Base-by-base conservation (phyloP, 768 basidiomycete genomes). In the Termitomyces sp. region DNA sequence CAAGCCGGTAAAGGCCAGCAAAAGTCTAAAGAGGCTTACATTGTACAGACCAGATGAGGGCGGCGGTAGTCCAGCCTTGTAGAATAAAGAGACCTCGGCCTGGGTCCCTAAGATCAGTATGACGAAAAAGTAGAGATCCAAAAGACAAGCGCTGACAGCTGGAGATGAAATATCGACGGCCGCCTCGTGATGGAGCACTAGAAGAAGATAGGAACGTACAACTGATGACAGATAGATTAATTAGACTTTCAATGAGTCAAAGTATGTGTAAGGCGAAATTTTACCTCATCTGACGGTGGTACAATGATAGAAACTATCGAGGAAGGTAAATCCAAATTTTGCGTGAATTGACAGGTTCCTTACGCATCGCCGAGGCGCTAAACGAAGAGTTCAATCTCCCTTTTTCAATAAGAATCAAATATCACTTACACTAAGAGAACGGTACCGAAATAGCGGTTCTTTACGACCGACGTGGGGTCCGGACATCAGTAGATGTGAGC, bases 371-470 rank as follows among this genome's bases (percentile, higher is more conserved):
- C 40, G 59, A 58, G 20, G 45, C 39, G 20, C 66, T 65, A 18
- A 36, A 58, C 39, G 42, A 62, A n/a, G 35, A 53, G 13, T 42
- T 44, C n/a, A 32, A 12, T 50, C 36, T 40, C 45, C 33, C 61
- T n/a, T 45, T 6, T 20, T 51, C 20, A 13, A 39, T 4, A 32
- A 20, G 20, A n/a, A 32, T 46, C 32, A 15, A 22, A 32, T 45
- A 42, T 20, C 36, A 59, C 71, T 50, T 58, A 73, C 72, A 74
- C 36, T 49, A 69, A 44, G 56, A 69, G 66, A 28, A 66, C 20
- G 53, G 60, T 67, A n/a, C 71, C 71, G 44, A 71, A 65, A 65
- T 74, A 70, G 16, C 73, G 70, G 49, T 72, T 74, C 71, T 74
- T 42, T 15, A 28, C 38, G 32, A 44, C 18, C 18, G 28, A 32